Base-by-base conservation (phyloP, 2,329 filamentous ascomycete species). In the Coniochaeta hoffmannii region DNA sequence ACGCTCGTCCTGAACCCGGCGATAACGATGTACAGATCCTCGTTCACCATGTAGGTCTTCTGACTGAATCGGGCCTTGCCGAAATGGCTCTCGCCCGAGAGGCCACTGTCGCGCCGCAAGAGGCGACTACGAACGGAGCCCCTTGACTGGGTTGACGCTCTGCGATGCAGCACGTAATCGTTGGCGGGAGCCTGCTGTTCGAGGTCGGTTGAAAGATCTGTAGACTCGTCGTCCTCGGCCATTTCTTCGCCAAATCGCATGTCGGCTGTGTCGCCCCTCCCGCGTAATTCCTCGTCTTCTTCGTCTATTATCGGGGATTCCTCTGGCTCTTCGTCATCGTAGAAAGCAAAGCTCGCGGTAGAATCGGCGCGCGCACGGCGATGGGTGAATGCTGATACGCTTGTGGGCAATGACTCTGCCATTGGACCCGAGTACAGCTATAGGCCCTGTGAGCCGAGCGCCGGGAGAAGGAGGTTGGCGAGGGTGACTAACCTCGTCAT, bases 351-450 rank as follows among this genome's bases (percentile, higher is more conserved):
- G 71, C 90, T 97, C 28, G 92, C 77, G 6, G 81, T 90, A 14
- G 93, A 97, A 65, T 92, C 89, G 62, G 90, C 86, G 64, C 93
- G 85, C 35, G 79, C 77, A 57, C 91, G 83, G 57, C 90, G 89
- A 70, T 96, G 92, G 50, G 85, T 86, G 68, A 99, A 99, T 31
- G 90, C 88, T n/a, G 90, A 91, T 34, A 92, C 80, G 67, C 92
- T 97, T 11, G 90, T 94, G 1, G 94, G 94, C n/a, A 99, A 82
- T 67, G 91, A 97, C 74, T 99, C 94, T 55, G 91, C 92, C 65
- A 97, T 86, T 7, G 93, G 94, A 7, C 94, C 94, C 24, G 93
- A 87, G 72, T 93, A 99, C 50, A 96, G 82, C 80, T 84, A 58
- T 44, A 56, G 34, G 51, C 55, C 17, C 17, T n/a, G 50, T 56